Percentiles rank a stretch among this genome's conserved stretches.
These are phyloP conservation scores for Plasmodium adleri DNA, from an alignment of 169 alveolate genomes.

Conservation along the genomic window DNA sequence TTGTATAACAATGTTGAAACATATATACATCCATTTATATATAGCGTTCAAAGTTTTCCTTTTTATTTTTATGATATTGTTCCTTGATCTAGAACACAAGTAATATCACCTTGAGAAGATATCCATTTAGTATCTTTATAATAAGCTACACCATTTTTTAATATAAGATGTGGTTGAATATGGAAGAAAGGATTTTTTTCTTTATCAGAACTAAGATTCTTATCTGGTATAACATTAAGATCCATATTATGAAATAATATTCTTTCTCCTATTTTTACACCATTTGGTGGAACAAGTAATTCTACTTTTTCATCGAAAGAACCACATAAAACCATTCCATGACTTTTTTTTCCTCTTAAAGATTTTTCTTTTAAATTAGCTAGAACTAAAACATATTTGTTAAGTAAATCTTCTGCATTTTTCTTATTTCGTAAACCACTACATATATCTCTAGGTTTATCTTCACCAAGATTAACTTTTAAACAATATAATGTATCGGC, in stretches of 20 bases:
- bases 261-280: constrained; percentile 64
- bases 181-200: constrained; percentile 65
- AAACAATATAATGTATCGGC: constrained; percentile 87
- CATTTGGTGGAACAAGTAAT: constrained; percentile 62
- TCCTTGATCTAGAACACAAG: constrained; percentile 45
- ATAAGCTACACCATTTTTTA: constrained; percentile 54
- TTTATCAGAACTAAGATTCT: constrained; percentile 53
- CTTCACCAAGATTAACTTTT: constrained; percentile 83
- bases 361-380: constrained; percentile 87
- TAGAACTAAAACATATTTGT: constrained; percentile 86
- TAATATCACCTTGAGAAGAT: constrained; percentile 62
- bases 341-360: constrained; percentile 87
- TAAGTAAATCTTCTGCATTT: constrained; percentile 83
- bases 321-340: constrained; percentile 88
- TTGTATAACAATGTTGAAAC: background rate
- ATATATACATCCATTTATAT: background rate
- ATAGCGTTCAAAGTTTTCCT: background rate
- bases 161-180: constrained; percentile 52
- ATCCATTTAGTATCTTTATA: constrained; percentile 49
- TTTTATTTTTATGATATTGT: constrained; percentile 26
- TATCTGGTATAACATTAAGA: constrained; percentile 43
- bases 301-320: constrained; percentile 54
- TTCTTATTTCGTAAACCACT: constrained; percentile 86
- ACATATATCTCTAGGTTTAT: constrained; percentile 84
- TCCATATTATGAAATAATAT: constrained; percentile 50